phyloP scores from a whole-genome alignment of 2,329 filamentous ascomycete genomes.

The Talaromyces sp. region DNA sequence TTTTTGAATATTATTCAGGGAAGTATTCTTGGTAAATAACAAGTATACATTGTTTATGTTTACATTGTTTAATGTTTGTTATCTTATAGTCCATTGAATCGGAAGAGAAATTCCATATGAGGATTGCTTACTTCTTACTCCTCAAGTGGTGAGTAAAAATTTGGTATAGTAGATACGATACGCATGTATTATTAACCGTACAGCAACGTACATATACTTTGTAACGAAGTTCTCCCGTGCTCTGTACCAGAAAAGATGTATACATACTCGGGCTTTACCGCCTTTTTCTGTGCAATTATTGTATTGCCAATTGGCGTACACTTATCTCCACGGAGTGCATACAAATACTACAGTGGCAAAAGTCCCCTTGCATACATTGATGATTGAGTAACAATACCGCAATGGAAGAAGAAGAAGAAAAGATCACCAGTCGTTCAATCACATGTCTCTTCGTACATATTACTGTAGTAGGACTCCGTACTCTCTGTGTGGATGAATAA shows the following conservation, averaged over 20 bases:
- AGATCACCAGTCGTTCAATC: background rate
- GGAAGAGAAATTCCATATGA: background rate
- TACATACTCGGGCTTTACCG: background rate
- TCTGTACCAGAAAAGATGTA: background rate
- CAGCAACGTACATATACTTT: background rate
- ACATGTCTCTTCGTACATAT: background rate
- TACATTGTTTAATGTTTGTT: too few species aligned
- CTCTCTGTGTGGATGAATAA: too few species aligned
- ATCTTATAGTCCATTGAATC: background rate
- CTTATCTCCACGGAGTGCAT: background rate
- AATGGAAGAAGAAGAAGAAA: background rate
- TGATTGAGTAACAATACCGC: too few species aligned
- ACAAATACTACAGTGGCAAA: background rate
- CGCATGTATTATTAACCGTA: background rate
- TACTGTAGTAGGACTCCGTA: too few species aligned
- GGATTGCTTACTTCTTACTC: background rate
- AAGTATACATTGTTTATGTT: background rate
- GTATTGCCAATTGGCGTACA: background rate
- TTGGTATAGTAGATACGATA: background rate
- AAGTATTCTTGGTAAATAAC: background rate
- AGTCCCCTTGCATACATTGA: background rate
- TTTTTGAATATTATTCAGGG: too few species aligned
- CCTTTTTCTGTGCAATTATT: background rate
- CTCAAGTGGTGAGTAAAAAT: too few species aligned
- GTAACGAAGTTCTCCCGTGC: too few species aligned